Conservation (phyloP, 805 yeast species). For the Saturnispora serradocipensis region DNA sequence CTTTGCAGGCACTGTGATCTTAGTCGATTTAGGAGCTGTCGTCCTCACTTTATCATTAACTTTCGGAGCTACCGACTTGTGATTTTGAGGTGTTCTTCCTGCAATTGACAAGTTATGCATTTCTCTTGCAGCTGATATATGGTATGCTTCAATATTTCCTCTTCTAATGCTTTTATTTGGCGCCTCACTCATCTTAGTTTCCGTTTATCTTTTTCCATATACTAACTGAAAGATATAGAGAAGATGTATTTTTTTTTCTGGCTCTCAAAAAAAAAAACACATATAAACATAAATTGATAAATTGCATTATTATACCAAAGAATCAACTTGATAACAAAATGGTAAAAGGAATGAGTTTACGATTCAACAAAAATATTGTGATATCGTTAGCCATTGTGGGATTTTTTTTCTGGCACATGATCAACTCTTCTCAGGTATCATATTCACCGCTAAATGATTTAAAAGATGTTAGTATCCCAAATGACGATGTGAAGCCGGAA, state of each 20-base stretch:
- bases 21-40: not conserved
- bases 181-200: not conserved
- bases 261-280: not conserved
- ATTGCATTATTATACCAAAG: not conserved
- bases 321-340: not conserved
- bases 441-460: not conserved
- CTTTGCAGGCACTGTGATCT: conserved; percentile 14
- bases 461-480: not conserved
- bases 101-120: conserved; percentile 44
- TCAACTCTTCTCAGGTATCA: not conserved
- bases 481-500: not conserved
- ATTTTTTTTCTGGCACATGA: conserved; percentile 3
- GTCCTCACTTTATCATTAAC: not conserved
- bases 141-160: conserved; percentile 37
- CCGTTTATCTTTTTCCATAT: not conserved
- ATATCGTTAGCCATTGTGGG: not conserved
- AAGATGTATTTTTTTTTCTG: not conserved
- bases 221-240: not conserved
- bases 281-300: not conserved
- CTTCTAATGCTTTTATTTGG: not conserved
- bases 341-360: not conserved
- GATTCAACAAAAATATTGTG: not conserved
- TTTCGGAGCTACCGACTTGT: not conserved
- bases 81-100: conserved; percentile 4
- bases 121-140: conserved; percentile 54